A percentile compares a stretch with the other conserved stretches of the same genome.
These are phyloP conservation scores for Hsuehochloa calcarea DNA, from an alignment of 176 grass and related monocot genomes.

Conservation along the genomic window DNA sequence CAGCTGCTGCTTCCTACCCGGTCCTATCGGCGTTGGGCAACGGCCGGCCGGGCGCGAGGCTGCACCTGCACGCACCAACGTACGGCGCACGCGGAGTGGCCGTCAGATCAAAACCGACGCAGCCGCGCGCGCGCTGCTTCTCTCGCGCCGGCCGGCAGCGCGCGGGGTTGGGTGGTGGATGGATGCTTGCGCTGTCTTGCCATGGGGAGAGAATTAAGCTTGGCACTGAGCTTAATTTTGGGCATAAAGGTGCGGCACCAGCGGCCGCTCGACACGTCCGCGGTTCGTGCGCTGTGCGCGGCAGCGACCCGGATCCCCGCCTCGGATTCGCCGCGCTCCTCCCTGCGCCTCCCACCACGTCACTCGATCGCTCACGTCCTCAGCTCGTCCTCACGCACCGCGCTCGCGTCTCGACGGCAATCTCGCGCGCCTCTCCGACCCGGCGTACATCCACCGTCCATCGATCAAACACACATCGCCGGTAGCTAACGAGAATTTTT, in stretches of 20 bases:
- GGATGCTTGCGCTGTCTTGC: neutral
- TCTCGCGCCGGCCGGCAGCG: too few relatives aligned
- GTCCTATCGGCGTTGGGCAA: neutral
- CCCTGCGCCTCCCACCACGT: too few relatives aligned
- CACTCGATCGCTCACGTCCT: neutral
- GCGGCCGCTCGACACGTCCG: conserved; percentile 46
- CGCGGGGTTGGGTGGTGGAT: neutral
- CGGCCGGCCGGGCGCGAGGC: neutral
- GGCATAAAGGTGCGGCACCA: conserved; percentile 23
- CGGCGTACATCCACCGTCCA: too few relatives aligned
- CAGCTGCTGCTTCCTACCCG: neutral
- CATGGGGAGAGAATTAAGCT: neutral
- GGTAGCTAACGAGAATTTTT: neutral
- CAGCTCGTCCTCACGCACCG: too few relatives aligned
- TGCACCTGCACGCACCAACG: neutral
- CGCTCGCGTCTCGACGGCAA: neutral
- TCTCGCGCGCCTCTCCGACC: neutral
- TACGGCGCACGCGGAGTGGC: neutral
- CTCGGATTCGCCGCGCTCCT: conserved; percentile 22
- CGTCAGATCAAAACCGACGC: neutral
- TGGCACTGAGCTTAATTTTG: neutral
- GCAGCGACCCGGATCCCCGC: conserved; percentile 1
- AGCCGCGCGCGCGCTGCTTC: too few relatives aligned
- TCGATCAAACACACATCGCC: too few relatives aligned
- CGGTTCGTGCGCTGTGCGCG: conserved; percentile 1